Evolutionary conservation across 1,284 basidiomycete genomes (phyloP).

Genomic region (Gymnopus androsaceus): DNA sequence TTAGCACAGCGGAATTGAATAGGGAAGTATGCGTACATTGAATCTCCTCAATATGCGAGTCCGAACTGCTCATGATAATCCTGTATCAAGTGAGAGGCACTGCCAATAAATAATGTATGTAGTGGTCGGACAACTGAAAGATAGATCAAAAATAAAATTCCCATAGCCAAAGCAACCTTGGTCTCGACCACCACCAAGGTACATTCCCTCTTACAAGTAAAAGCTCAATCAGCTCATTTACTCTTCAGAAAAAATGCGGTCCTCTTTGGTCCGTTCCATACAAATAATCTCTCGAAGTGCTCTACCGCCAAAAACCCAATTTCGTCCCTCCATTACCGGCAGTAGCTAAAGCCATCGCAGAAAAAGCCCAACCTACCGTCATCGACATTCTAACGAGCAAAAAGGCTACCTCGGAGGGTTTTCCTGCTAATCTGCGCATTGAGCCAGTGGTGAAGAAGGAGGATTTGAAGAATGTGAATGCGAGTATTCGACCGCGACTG

Average conservation of each 20-base stretch:
- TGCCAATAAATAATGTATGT: too few species aligned
- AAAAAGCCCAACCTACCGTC: background rate
- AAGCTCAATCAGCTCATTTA: too few species aligned
- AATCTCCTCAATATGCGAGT: conserved; percentile 4
- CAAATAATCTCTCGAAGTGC: background rate
- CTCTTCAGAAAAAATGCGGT: conserved; percentile 1
- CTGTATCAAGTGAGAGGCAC: background rate
- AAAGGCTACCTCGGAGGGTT: background rate
- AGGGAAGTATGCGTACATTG: background rate
- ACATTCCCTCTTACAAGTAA: too few species aligned
- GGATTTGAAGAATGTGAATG: conserved; percentile 14
- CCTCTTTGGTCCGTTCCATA: background rate
- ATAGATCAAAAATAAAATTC: background rate
- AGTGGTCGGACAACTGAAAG: too few species aligned
- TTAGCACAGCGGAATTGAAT: background rate
- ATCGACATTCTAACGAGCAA: conserved; percentile 3
- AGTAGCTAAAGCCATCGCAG: background rate
- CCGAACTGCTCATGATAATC: background rate
- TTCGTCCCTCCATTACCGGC: conserved; percentile 5
- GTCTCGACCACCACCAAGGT: conserved; percentile 1
- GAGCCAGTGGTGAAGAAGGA: conserved; percentile 16
- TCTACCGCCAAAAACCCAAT: background rate
- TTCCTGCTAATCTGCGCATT: conserved; percentile 14
- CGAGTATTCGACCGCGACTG: conserved; percentile 9
- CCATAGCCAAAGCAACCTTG: background rate